Evolutionary conservation across 371 early-diverging fungal species (phyloP), one percentile per base, ranked within the genome.

Genomic region (Mortierella sp.): DNA sequence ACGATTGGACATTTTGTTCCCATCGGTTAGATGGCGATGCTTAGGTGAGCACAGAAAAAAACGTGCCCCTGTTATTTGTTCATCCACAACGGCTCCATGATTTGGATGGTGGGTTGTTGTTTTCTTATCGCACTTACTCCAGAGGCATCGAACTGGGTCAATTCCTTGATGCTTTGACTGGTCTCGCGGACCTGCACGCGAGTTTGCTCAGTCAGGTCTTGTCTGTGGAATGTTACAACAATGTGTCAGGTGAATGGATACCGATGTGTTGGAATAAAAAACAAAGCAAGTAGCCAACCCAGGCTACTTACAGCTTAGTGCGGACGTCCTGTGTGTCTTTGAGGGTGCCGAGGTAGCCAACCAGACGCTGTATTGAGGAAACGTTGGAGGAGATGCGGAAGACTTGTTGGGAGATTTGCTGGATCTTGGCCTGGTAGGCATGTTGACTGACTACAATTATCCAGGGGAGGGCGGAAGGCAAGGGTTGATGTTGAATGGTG

Each of bases 201-300:
- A 5, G 97, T 97, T 40, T 89, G 89, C 64, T 97, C 96, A n/a
- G 96, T 97, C 57, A 96, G 87, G 51, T 91, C 91, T 85, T 96
- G 96, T 43, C 97, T 96, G 48, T 64, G 34, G 31, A 70, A 53
- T 21, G 54, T 34, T 19, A 69, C 28, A 53, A 54, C 10, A 43
- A 2, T 31, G 72, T 72, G 53, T 51, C 72, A 72, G 24, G 16
- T 61, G 21, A 31, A 61, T 6, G 0, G 31, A 51, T 8, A 31
- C 21, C 40, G 40, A 9, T 40, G 37, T 10, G 2, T 8, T 37
- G 34, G 37, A 6, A 67, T 64, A 31, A 67, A 46, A 37, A 40
- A 57, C 16, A 86, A 88, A 40, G 28, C n/a, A 70, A 13, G 9
- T 24, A n/a, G 40, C 10, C 31, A 26, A n/a, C n/a, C 28, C 72